These are phyloP conservation scores for Chlamydomonas sp. DNA, from an alignment of 139 green algal genomes.

Conservation along the genomic window DNA sequence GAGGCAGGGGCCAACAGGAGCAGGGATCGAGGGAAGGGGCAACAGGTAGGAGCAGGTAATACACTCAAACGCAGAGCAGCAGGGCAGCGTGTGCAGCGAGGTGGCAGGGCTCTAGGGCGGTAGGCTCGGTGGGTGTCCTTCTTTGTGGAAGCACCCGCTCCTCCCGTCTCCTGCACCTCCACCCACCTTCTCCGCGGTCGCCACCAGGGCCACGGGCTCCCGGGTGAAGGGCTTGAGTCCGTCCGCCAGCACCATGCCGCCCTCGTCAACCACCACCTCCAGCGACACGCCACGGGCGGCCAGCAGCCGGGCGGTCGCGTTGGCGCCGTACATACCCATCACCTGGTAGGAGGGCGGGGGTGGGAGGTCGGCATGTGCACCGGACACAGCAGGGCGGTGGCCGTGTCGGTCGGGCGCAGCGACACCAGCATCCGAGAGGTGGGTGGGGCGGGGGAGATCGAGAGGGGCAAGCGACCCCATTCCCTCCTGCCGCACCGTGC, in stretches of 20 bases:
- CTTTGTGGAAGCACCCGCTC: too few species aligned
- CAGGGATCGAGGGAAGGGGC: too few species aligned
- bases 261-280: constrained; percentile 81
- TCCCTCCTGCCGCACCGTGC: too few species aligned
- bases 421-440: constrained; percentile 18
- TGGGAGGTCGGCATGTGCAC: background rate
- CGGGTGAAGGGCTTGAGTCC: constrained; percentile 53
- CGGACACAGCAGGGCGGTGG: background rate
- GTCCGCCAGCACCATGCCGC: constrained; percentile 54
- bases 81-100: too few species aligned
- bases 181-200: constrained; percentile 70
- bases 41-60: too few species aligned
- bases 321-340: constrained; percentile 46
- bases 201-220: constrained; percentile 72
- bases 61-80: too few species aligned
- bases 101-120: too few species aligned
- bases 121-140: too few species aligned
- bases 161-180: background rate
- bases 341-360: constrained; percentile 19
- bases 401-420: too few species aligned
- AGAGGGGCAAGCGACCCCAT: too few species aligned
- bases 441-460: too few species aligned
- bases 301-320: constrained; percentile 18
- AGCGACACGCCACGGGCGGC: constrained; percentile 35
- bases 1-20: background rate